Base-by-base conservation (phyloP, 768 basidiomycete genomes). In the Naematelia aurantialba region DNA sequence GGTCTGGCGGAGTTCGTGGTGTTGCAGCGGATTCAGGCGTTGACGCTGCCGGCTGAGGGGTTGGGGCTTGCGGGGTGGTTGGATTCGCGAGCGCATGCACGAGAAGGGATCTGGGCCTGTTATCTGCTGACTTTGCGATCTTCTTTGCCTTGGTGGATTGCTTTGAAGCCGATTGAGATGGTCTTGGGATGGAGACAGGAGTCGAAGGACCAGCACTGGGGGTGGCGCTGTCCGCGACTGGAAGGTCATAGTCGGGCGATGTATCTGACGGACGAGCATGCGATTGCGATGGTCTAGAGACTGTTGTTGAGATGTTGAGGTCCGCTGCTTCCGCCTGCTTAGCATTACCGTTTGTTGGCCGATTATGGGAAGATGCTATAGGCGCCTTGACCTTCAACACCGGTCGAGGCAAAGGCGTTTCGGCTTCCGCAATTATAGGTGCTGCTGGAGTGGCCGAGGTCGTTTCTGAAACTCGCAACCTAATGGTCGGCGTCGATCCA, bases 351-450 rank as follows among this genome's bases (percentile, higher is more conserved):
- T 39, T 39, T 39, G 34, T 39, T 8, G 34, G 34, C 8, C 34
- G 34, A 8, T 39, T 17, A 17, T 17, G 34, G 17, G 45, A 13
- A 12, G 10, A 21, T 21, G 39, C 8, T 56, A 45, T 49, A 29
- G 55, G 39, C 12, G 55, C 42, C 24, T 46, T 45, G 2, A 29
- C 27, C 44, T 45, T 58, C 55, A 39, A 30, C 19, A 47, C 25
- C 17, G 56, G 27, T 13, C 48, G 10, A 49, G 29, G 8, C 22
- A 26, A 19, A 46, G 29, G 17, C 19, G 48, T 31, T 29, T 24
- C 14, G 29, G 52, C 44, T 22, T 24, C 44, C 4, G 52, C 44
- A 14, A n/a, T 39, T 39, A 8, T 17, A 8, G 17, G 34, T 39
- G 8, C 34, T 39, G 8, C 17, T 17, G 8, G 34, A 39, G 34